These are phyloP conservation scores for Leccinum laetum DNA, from an alignment of 1,284 basidiomycete genomes.

Conservation along the genomic window DNA sequence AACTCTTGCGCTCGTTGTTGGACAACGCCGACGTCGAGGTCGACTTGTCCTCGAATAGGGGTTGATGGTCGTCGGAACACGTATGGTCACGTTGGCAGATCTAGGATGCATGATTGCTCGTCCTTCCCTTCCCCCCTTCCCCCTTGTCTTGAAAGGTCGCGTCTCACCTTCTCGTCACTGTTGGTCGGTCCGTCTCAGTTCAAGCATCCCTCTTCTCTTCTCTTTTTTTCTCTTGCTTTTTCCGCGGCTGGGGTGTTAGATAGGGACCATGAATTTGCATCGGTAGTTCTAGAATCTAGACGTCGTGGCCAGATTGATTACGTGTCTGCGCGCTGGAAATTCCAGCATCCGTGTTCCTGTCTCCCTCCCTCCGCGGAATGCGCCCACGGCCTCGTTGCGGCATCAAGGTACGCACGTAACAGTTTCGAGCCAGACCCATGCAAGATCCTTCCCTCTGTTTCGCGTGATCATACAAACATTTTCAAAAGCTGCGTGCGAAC, in stretches of 20 bases:
- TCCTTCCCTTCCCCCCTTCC: neutral
- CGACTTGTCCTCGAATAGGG: slow-evolving; percentile 12
- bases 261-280: neutral
- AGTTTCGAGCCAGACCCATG: neutral
- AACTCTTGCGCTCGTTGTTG: slow-evolving; percentile 59
- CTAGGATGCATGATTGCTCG: neutral
- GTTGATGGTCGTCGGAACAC: neutral
- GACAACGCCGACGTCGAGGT: slow-evolving; percentile 48
- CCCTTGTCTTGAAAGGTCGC: neutral
- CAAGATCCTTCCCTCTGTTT: neutral
- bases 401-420: neutral
- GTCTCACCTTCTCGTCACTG: neutral
- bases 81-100: neutral
- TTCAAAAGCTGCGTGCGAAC: too few species aligned
- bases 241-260: neutral
- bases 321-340: neutral
- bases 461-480: neutral
- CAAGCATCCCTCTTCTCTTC: neutral
- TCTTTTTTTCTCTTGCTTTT: neutral
- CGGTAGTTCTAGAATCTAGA: neutral
- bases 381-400: neutral
- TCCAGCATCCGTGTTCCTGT: neutral
- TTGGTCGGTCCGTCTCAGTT: neutral
- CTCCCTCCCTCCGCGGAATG: neutral
- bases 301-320: neutral